These are phyloP conservation scores for Gnomoniopsis sp. DNA, from an alignment of 2,329 filamentous ascomycete species.

Conservation along the genomic window DNA sequence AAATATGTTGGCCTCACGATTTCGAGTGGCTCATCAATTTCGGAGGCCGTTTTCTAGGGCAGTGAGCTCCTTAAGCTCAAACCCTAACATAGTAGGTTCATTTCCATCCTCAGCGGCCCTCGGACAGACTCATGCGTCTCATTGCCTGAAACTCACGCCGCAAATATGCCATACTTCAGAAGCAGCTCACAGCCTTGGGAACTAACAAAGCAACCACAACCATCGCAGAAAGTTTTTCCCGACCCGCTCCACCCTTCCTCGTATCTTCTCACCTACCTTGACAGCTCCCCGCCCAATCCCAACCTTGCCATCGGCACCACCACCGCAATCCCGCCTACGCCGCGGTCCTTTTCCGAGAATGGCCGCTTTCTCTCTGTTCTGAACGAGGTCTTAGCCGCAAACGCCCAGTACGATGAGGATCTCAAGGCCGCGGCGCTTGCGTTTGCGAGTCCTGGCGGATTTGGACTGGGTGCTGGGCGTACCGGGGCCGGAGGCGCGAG, in stretches of 20 bases:
- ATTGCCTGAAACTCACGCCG: background rate
- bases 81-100: slow-evolving; percentile 50
- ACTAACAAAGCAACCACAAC: background rate
- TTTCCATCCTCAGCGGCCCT: background rate
- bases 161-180: too few relatives aligned
- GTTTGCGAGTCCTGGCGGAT: slow-evolving; percentile 56
- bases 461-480: slow-evolving; percentile 46
- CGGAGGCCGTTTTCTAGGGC: slow-evolving; percentile 26
- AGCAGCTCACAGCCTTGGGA: too few relatives aligned
- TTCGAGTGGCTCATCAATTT: slow-evolving; percentile 23
- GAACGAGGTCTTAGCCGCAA: slow-evolving; percentile 50
- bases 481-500: slow-evolving; percentile 52
- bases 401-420: slow-evolving; percentile 55
- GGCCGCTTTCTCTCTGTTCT: slow-evolving; percentile 56
- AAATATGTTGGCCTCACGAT: slow-evolving; percentile 30
- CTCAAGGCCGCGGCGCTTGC: slow-evolving; percentile 55
- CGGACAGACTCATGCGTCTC: background rate
- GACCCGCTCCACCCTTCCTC: slow-evolving; percentile 38
- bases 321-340: slow-evolving; percentile 56
- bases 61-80: slow-evolving; percentile 46
- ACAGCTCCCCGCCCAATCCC: slow-evolving; percentile 45
- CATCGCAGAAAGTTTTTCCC: slow-evolving; percentile 54
- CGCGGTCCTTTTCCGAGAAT: slow-evolving; percentile 58
- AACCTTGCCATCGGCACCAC: slow-evolving; percentile 58
- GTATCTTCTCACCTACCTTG: slow-evolving; percentile 58